Percentiles rank a stretch among this genome's conserved stretches.
These are phyloP conservation scores for Ustilago esculenta DNA, from an alignment of 1,284 basidiomycete species.

Conservation along the genomic window DNA sequence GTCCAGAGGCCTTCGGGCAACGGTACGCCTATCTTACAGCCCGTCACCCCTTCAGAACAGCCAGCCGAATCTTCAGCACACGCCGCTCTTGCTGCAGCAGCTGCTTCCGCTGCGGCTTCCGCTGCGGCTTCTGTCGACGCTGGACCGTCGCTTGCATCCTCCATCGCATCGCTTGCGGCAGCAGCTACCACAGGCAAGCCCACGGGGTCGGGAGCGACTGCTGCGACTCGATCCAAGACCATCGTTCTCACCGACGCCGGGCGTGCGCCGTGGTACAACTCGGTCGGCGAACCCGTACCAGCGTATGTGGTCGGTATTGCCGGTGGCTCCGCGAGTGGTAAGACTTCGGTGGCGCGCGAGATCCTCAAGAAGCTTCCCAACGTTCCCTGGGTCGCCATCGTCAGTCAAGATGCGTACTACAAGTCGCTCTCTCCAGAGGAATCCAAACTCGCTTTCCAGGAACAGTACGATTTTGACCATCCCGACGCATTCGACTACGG, in stretches of 20 bases:
- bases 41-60: constrained; percentile 23
- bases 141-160: constrained; percentile 7
- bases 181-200: constrained; percentile 12
- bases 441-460: constrained; percentile 79
- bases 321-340: constrained; percentile 91
- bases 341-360: constrained; percentile 72
- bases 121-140: background rate
- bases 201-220: constrained; percentile 3
- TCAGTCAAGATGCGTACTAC: constrained; percentile 88
- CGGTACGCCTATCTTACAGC: constrained; percentile 42
- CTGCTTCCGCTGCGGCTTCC: constrained; percentile 19
- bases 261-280: constrained; percentile 72
- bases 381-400: constrained; percentile 63
- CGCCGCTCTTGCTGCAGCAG: constrained; percentile 25
- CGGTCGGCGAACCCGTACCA: constrained; percentile 74
- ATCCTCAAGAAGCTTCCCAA: constrained; percentile 59
- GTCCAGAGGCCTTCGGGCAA: constrained; percentile 39
- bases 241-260: constrained; percentile 57
- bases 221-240: constrained; percentile 45
- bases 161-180: constrained; percentile 9
- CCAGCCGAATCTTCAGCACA: constrained; percentile 8
- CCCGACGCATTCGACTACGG: constrained; percentile 92
- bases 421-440: constrained; percentile 81
- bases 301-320: constrained; percentile 90
- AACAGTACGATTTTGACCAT: constrained; percentile 89